phyloP scores from a whole-genome alignment of 176 grass and related monocot species.

The Eleusine indica region DNA sequence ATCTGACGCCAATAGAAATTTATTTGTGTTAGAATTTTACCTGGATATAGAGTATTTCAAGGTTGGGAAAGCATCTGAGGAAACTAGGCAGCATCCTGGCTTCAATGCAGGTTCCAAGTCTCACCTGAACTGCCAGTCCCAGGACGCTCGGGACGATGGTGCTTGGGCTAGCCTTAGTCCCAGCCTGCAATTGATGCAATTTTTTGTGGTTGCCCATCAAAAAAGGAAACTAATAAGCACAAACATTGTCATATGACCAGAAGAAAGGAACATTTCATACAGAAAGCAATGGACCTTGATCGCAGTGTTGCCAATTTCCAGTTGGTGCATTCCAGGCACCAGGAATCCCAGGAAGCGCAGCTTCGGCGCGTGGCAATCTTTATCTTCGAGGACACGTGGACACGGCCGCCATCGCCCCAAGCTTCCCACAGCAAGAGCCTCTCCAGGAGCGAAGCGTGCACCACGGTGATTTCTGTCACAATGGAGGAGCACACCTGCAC shows the following conservation, averaged over 20 bases:
- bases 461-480: not conserved
- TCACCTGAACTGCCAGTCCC: not conserved
- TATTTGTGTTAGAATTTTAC: not conserved
- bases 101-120: not conserved
- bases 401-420: not conserved
- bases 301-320: no score
- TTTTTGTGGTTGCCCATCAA: not conserved
- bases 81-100: not conserved
- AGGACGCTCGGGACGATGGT: not conserved
- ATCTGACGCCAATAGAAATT: not conserved
- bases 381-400: not conserved
- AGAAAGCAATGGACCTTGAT: slow-evolving; percentile 1
- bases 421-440: slow-evolving; percentile 4
- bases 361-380: no score
- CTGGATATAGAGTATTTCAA: not conserved
- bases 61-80: slow-evolving; percentile 23
- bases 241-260: no score
- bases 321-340: no score
- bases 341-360: no score
- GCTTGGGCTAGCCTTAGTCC: slow-evolving; percentile 1
- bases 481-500: not conserved
- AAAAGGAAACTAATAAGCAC: no score
- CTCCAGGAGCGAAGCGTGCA: not conserved
- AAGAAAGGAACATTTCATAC: no score
- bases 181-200: not conserved